A percentile compares a stretch with the other conserved stretches of the same genome.
Conservation (phyloP, 352 stramenopile species). For the Phytophthora pini region DNA sequence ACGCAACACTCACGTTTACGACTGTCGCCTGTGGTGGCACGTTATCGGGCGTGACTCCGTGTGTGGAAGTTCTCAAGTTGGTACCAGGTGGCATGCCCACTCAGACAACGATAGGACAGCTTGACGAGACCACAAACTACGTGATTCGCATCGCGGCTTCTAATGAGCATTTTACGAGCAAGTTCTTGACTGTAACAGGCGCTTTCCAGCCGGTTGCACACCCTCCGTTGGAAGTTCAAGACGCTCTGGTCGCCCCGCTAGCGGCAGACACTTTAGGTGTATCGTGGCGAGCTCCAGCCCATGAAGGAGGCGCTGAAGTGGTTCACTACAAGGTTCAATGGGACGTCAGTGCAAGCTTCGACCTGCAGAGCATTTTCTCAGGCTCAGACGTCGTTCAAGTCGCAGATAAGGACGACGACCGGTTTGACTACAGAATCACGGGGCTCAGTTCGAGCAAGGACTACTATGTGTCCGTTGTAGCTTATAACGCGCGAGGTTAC, state of each 20-base stretch:
- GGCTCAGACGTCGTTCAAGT: constrained; percentile 50
- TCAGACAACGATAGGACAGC: constrained; percentile 20
- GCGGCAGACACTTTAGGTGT: constrained; percentile 53
- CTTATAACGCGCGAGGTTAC: constrained; percentile 84
- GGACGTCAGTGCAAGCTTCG: constrained; percentile 88
- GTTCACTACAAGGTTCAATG: constrained; percentile 95
- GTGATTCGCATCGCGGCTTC: constrained; percentile 43
- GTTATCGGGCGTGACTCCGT: constrained; percentile 63
- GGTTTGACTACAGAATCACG: constrained; percentile 47
- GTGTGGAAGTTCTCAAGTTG: constrained; percentile 44
- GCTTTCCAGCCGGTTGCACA: constrained; percentile 37
- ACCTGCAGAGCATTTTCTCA: constrained; percentile 69
- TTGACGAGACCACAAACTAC: constrained; percentile 47
- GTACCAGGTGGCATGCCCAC: constrained; percentile 45
- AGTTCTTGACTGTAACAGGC: constrained; percentile 21
- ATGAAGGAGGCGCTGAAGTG: constrained; percentile 76
- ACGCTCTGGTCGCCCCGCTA: constrained; percentile 47
- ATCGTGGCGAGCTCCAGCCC: constrained; percentile 75
- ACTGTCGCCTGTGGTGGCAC: constrained; percentile 61
- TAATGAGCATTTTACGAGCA: constrained; percentile 49
- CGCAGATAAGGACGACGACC: neutral
- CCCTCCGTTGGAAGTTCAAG: constrained; percentile 37
- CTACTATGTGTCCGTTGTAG: constrained; percentile 87
- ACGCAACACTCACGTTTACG: constrained; percentile 37
- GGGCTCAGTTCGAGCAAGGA: constrained; percentile 47